Evolutionary conservation across 139 green algal genomes (phyloP).

Genomic region (Pleodorina starrii): DNA sequence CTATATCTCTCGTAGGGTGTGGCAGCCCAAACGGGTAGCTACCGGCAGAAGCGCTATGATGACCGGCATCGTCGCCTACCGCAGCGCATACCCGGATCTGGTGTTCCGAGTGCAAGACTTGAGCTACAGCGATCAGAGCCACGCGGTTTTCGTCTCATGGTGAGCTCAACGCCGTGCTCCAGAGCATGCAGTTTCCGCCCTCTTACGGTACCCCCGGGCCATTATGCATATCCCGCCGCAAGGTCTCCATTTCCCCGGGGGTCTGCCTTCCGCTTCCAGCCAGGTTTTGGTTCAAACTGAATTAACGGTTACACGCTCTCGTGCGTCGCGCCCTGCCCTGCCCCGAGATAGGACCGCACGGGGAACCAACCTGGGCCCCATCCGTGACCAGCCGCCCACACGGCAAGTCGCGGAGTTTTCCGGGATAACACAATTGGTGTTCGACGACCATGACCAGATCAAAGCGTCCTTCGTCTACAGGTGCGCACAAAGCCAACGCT

Average conservation of each 20-base stretch:
- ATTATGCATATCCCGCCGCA: too few species aligned
- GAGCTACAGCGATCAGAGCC: neutral
- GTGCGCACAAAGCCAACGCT: slow-evolving; percentile 34
- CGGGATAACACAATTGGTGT: slow-evolving; percentile 43
- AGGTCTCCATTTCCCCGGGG: too few species aligned
- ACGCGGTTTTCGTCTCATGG: slow-evolving; percentile 56
- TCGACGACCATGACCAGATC: slow-evolving; percentile 45
- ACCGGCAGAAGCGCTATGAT: slow-evolving; percentile 51
- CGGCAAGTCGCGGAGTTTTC: slow-evolving; percentile 35
- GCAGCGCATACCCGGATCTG: slow-evolving; percentile 62
- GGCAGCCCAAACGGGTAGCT: slow-evolving; percentile 8
- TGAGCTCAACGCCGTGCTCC: too few species aligned
- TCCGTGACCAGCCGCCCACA: slow-evolving; percentile 55
- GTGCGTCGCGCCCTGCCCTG: neutral
- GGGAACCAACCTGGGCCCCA: slow-evolving; percentile 63
- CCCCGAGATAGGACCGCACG: slow-evolving; percentile 21
- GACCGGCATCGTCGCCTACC: slow-evolving; percentile 62
- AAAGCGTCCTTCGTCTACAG: slow-evolving; percentile 54
- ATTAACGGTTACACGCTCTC: neutral
- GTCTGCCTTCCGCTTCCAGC: too few species aligned
- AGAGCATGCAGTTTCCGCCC: too few species aligned
- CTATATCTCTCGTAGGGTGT: too few species aligned
- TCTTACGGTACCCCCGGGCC: too few species aligned
- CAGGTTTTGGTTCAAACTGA: too few species aligned
- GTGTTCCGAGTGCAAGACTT: neutral